Evolutionary conservation across 2,329 filamentous ascomycete species (phyloP), one percentile per base, ranked within the genome.

Genomic region (Emergomyces orientalis): DNA sequence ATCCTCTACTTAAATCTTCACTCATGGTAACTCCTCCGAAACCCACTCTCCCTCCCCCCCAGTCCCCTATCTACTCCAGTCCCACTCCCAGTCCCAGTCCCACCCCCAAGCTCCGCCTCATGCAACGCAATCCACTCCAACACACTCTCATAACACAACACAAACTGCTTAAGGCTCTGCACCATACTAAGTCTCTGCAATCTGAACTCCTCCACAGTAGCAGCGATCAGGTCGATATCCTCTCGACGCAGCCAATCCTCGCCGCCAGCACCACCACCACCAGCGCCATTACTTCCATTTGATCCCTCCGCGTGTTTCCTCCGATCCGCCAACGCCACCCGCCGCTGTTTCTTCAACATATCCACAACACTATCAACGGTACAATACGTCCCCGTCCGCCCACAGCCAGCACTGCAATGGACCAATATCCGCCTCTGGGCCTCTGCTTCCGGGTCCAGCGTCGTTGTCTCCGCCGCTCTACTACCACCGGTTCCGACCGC

Each of bases 291-390:
- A 9, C 14, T 27, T 3, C 25, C 30, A 54, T 11, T 19, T 3
- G 27, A 19, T 5, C 14, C 27, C 27, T 9, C 25, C 27, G 51
- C 13, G 5, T 1, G 34, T 32, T 43, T 14, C 25, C 3, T 59
- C 27, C 17, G 56, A 30, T 39, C 54, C 56, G 37, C 63, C 69
- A 60, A 43, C 25, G 47, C 34, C 45, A 63, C 64, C 43, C 39
- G 27, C 41, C 62, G 56, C 75, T 96, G 91, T n/a, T 90, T 86
- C 78, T 96, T 96, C 64, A 99, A 79, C 89, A 97, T 96, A 75
- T 97, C 92, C 63, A 97, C 88, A 9, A 97, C 94, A 47, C 88
- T 93, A 73, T 97, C 94, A 19, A 97, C 91, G 0, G 94, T 96
- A 74, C 94, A 97, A 72, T 97, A 99, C 0, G 94, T 93, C 3